These are phyloP conservation scores for Phytopythium cucurbitacearum DNA, from an alignment of 352 stramenopile genomes.

Conservation along the genomic window DNA sequence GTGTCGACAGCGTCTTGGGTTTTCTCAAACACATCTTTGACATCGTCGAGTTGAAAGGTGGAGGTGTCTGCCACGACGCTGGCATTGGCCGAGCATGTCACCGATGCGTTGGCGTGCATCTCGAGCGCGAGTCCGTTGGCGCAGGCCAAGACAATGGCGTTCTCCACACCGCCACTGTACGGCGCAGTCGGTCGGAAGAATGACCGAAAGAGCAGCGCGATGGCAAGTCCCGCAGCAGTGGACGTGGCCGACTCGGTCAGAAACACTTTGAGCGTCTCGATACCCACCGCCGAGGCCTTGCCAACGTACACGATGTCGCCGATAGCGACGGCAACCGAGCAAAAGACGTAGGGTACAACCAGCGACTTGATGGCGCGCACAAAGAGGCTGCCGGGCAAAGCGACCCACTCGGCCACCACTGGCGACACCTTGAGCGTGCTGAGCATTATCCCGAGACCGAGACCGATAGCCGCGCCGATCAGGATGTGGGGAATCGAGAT, in stretches of 20 bases:
- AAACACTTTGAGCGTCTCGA: slow-evolving; percentile 63
- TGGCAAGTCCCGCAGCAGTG: slow-evolving; percentile 36
- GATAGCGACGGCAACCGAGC: slow-evolving; percentile 63
- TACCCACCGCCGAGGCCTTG: slow-evolving; percentile 58
- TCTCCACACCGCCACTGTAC: neutral
- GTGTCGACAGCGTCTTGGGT: slow-evolving; percentile 30
- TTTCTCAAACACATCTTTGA: slow-evolving; percentile 47
- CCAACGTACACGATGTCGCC: slow-evolving; percentile 72
- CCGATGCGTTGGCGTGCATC: neutral
- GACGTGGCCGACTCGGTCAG: slow-evolving; percentile 45
- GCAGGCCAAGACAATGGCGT: neutral
- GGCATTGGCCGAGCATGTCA: neutral
- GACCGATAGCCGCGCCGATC: slow-evolving; percentile 36
- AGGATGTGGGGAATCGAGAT: slow-evolving; percentile 51
- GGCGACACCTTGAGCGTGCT: slow-evolving; percentile 28
- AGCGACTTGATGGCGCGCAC: slow-evolving; percentile 66
- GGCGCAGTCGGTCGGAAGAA: slow-evolving; percentile 19
- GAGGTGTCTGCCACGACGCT: slow-evolving; percentile 5
- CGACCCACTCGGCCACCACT: slow-evolving; percentile 43
- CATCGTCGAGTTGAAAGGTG: slow-evolving; percentile 42
- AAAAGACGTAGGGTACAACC: slow-evolving; percentile 81
- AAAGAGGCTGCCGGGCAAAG: slow-evolving; percentile 69
- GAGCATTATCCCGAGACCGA: slow-evolving; percentile 49
- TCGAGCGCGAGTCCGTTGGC: neutral
- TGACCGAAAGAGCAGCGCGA: slow-evolving; percentile 51